Conservation (phyloP, 1,139 yeast species). For the Casaregolazyma suthepensis region DNA sequence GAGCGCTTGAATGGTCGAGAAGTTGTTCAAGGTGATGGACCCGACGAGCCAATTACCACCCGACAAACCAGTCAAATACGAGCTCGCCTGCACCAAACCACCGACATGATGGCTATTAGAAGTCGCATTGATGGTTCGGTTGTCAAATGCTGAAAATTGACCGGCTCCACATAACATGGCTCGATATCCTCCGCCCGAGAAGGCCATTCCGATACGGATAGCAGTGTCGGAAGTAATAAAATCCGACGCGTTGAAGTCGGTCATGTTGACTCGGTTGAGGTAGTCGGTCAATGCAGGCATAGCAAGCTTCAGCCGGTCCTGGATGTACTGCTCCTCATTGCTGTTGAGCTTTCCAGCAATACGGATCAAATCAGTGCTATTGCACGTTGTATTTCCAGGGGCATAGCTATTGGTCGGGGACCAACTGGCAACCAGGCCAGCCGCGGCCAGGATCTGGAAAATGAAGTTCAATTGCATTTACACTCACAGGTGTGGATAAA, state of each 20-base stretch:
- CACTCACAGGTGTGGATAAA: neutral
- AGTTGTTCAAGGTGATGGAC: constrained; percentile 75
- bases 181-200: constrained; percentile 89
- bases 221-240: constrained; percentile 42
- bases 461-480: neutral
- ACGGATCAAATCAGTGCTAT: constrained; percentile 18
- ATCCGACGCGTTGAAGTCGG: constrained; percentile 49
- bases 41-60: constrained; percentile 92
- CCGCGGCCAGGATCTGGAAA: neutral
- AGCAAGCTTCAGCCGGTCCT: constrained; percentile 46
- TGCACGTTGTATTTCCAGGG: constrained; percentile 24
- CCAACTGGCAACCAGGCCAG: constrained; percentile 5
- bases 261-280: constrained; percentile 50
- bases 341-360: constrained; percentile 20
- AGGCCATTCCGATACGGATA: constrained; percentile 62
- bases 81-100: constrained; percentile 70
- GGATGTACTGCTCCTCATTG: constrained; percentile 22
- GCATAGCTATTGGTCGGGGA: constrained; percentile 25
- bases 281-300: constrained; percentile 50
- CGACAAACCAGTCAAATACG: constrained; percentile 77
- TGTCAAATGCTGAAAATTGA: constrained; percentile 70
- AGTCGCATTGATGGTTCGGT: constrained; percentile 50
- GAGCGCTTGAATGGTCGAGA: constrained; percentile 62
- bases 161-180: constrained; percentile 94
- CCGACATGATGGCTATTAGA: constrained; percentile 59